phyloP scores from a whole-genome alignment of 2,329 filamentous ascomycete species.

The Purpureocillium lavendulum region DNA sequence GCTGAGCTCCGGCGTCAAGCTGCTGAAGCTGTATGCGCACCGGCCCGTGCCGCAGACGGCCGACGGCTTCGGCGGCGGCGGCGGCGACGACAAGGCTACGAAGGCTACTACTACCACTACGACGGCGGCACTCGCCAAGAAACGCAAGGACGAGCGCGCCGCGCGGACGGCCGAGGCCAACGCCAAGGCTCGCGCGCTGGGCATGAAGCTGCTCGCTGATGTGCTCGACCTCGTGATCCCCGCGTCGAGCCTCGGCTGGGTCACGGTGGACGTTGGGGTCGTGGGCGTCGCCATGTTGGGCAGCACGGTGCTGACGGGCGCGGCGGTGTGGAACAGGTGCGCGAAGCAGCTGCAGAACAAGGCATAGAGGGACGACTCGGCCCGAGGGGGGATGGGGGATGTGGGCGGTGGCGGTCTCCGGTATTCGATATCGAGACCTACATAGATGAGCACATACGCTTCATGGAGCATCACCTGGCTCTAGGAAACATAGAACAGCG shows the following conservation, averaged over 20 bases:
- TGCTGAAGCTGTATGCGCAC: slow-evolving; percentile 27
- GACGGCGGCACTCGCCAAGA: slow-evolving; percentile 23
- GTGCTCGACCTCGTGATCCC: slow-evolving; percentile 56
- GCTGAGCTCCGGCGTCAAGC: slow-evolving; percentile 29
- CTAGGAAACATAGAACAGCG: too few relatives aligned
- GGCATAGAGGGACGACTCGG: not conserved
- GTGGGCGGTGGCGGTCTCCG: too few relatives aligned
- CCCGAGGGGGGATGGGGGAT: too few relatives aligned
- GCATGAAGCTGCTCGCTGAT: slow-evolving; percentile 46
- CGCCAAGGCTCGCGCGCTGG: slow-evolving; percentile 23
- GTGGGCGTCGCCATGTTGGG: slow-evolving; percentile 52
- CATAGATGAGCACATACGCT: too few relatives aligned
- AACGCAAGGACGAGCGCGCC: slow-evolving; percentile 23
- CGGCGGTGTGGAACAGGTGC: slow-evolving; percentile 52
- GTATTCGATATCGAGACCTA: too few relatives aligned
- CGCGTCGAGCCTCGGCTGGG: slow-evolving; percentile 51
- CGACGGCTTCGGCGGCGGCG: slow-evolving; percentile 12
- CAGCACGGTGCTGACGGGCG: slow-evolving; percentile 52
- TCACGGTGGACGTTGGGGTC: slow-evolving; percentile 37
- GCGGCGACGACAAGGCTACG: slow-evolving; percentile 7
- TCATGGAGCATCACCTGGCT: too few relatives aligned
- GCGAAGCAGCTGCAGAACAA: slow-evolving; percentile 14
- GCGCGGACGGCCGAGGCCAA: slow-evolving; percentile 19
- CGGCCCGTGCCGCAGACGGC: slow-evolving; percentile 24
- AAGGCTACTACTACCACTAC: too few relatives aligned